Percentiles rank a stretch among this genome's conserved stretches.
Conservation (phyloP, 768 basidiomycete genomes). For the Russula compacta region DNA sequence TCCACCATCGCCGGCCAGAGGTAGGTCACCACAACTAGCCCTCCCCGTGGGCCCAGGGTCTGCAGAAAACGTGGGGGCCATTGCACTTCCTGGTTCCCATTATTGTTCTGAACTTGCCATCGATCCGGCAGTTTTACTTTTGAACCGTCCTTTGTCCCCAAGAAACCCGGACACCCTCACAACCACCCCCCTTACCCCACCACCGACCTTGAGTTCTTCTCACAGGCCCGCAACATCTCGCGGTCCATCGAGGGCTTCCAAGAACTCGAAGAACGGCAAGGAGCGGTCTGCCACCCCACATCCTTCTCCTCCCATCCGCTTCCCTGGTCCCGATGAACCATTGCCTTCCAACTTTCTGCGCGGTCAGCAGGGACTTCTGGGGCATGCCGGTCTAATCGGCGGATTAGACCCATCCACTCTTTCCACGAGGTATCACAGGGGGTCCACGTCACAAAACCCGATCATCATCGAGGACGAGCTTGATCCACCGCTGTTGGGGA, state of each 20-base stretch:
- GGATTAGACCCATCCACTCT: slow-evolving; percentile 52
- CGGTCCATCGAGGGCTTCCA: slow-evolving; percentile 15
- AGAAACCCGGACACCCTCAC: slow-evolving; percentile 28
- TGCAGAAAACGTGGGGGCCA: slow-evolving; percentile 91
- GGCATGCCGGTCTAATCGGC: slow-evolving; percentile 61
- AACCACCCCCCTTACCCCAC: not conserved
- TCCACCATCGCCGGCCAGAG: slow-evolving; percentile 50
- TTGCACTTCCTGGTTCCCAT: slow-evolving; percentile 97
- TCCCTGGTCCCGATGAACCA: slow-evolving; percentile 55
- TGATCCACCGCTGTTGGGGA: slow-evolving; percentile 25
- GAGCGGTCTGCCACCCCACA: slow-evolving; percentile 36
- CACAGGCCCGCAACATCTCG: slow-evolving; percentile 16
- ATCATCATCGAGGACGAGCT: slow-evolving; percentile 61
- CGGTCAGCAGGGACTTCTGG: slow-evolving; percentile 62
- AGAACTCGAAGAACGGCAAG: slow-evolving; percentile 27
- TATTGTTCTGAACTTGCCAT: slow-evolving; percentile 78
- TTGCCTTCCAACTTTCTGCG: slow-evolving; percentile 62
- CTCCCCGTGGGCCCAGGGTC: slow-evolving; percentile 41
- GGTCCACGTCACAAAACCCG: slow-evolving; percentile 50
- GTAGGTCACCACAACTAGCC: slow-evolving; percentile 53
- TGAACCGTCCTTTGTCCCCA: slow-evolving; percentile 27
- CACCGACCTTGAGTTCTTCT: slow-evolving; percentile 14
- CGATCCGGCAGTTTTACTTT: slow-evolving; percentile 65
- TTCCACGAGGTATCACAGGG: slow-evolving; percentile 35
- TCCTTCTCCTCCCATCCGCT: slow-evolving; percentile 44